Evolutionary conservation across 768 basidiomycete species (phyloP).

Genomic region (Zangia roseola): DNA sequence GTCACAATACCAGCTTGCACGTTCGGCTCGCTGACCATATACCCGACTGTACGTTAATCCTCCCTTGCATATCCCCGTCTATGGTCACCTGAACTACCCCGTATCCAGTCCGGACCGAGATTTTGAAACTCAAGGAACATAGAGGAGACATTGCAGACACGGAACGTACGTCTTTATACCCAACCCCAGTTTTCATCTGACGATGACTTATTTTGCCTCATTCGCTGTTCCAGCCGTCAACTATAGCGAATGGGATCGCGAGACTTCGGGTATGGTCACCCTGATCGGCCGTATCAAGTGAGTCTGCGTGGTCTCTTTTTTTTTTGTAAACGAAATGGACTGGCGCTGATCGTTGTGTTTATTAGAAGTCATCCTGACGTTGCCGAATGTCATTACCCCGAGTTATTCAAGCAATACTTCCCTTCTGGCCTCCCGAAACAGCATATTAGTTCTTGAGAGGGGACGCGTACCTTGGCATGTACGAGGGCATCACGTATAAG

Average conservation of each 20-base stretch:
- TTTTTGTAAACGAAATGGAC: neutral
- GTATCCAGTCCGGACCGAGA: conserved; percentile 60
- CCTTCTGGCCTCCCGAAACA: conserved; percentile 57
- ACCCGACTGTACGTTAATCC: conserved; percentile 41
- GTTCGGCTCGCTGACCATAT: conserved; percentile 47
- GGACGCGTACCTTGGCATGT: no score
- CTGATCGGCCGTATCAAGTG: conserved; percentile 80
- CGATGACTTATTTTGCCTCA: no score
- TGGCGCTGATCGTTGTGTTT: neutral
- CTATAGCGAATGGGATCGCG: conserved; percentile 68
- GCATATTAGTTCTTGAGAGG: conserved; percentile 23
- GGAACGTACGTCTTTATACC: conserved; percentile 56
- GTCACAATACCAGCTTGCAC: conserved; percentile 72
- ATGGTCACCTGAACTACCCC: neutral
- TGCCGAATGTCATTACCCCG: conserved; percentile 72
- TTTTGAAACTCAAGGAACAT: conserved; percentile 55
- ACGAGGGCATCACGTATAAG: no score
- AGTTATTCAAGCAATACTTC: conserved; percentile 67
- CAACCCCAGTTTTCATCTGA: no score
- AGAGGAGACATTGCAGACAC: conserved; percentile 54
- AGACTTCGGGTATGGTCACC: conserved; percentile 68
- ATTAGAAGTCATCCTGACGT: conserved; percentile 83
- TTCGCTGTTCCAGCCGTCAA: conserved; percentile 60
- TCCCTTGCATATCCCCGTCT: neutral
- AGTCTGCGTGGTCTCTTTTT: conserved; percentile 25